A percentile compares a stretch with the other conserved stretches of the same genome.
Evolutionary conservation across 2,329 filamentous ascomycete genomes (phyloP).

Genomic region (Aspergillus brasiliensis): DNA sequence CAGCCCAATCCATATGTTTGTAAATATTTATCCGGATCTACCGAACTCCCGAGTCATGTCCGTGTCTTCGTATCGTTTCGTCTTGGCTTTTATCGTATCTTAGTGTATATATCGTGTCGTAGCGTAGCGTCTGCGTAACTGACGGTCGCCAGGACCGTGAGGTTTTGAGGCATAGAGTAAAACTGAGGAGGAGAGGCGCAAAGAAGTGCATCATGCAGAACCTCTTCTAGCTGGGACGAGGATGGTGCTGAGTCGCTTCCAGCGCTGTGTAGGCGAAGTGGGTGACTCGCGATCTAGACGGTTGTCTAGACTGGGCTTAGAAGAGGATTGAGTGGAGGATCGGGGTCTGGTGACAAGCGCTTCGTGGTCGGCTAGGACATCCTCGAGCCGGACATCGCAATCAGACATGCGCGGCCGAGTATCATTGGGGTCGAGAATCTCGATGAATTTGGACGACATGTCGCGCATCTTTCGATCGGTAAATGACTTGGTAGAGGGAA

Average conservation of each 20-base stretch:
- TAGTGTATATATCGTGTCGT: not conserved
- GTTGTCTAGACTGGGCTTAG: constrained; percentile 35
- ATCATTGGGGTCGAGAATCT: constrained; percentile 45
- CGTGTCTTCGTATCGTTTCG: not conserved
- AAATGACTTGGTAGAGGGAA: not conserved
- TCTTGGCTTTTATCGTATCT: not conserved
- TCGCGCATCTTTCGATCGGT: constrained; percentile 29
- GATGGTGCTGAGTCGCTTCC: constrained; percentile 38
- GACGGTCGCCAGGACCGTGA: constrained; percentile 4
- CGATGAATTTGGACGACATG: constrained; percentile 47
- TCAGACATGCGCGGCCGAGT: constrained; percentile 37
- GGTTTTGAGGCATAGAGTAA: not conserved
- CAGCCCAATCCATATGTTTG: not conserved
- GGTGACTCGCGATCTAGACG: constrained; percentile 24
- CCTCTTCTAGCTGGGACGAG: constrained; percentile 30
- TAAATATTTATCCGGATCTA: constrained; percentile 4
- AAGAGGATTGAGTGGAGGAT: constrained; percentile 40
- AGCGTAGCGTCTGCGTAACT: not conserved
- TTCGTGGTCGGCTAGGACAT: constrained; percentile 46
- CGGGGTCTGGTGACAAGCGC: constrained; percentile 37
- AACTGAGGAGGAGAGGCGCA: not conserved
- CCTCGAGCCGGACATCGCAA: constrained; percentile 46
- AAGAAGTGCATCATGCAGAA: not conserved
- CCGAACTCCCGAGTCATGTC: not conserved
- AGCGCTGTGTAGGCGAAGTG: constrained; percentile 32